Evolutionary conservation across 768 basidiomycete genomes (phyloP).

Genomic region (Megacollybia marginata): DNA sequence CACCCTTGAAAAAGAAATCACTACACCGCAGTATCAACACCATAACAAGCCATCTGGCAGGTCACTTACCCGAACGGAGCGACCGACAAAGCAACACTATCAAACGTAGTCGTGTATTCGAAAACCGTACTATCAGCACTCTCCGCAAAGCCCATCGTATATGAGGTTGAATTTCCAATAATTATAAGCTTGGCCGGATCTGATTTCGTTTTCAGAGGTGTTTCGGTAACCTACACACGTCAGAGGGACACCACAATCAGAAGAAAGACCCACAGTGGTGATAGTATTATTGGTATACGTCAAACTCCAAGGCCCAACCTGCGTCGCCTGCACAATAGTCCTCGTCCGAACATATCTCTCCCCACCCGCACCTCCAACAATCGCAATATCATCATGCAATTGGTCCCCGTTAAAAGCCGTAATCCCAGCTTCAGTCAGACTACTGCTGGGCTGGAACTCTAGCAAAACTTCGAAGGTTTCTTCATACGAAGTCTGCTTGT

Average conservation of each 20-base stretch:
- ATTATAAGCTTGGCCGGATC: neutral
- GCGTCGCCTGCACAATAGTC: conserved; percentile 20
- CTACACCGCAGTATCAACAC: too few species aligned
- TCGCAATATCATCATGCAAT: conserved; percentile 31
- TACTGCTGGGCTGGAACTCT: conserved; percentile 21
- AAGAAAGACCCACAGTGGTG: too few species aligned
- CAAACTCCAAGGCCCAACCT: conserved; percentile 24
- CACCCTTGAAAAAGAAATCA: too few species aligned
- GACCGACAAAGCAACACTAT: too few species aligned
- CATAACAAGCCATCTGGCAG: too few species aligned
- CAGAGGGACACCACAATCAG: neutral
- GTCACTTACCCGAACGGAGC: too few species aligned
- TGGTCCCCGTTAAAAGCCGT: conserved; percentile 28
- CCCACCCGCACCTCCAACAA: conserved; percentile 15
- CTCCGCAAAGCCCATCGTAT: too few species aligned
- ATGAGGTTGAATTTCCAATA: neutral
- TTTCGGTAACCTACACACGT: neutral
- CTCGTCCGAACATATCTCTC: conserved; percentile 21
- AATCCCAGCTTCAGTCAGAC: conserved; percentile 29
- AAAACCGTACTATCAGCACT: conserved; percentile 5
- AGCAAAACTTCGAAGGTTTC: conserved; percentile 29
- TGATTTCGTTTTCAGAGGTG: neutral
- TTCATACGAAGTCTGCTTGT: conserved; percentile 30
- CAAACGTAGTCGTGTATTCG: conserved; percentile 6
- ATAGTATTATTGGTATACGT: too few species aligned